Conservation (phyloP, 2,329 filamentous ascomycete genomes). For the Fusarium camptoceras region DNA sequence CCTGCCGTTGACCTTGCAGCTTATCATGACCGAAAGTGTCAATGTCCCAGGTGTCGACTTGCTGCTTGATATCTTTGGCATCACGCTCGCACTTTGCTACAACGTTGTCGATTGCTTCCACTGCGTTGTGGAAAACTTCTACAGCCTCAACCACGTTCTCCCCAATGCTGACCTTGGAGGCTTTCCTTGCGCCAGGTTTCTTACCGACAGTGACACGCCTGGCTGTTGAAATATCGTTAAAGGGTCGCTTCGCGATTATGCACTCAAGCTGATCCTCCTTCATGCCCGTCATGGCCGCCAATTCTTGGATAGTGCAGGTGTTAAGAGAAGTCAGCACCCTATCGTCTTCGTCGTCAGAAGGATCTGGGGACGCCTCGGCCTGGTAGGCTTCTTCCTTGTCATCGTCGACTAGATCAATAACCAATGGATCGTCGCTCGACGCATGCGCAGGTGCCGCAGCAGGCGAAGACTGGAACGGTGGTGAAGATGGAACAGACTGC, state of each 20-base stretch:
- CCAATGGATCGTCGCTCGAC: slow-evolving; percentile 52
- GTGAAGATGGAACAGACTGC: slow-evolving; percentile 41
- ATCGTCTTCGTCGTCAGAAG: slow-evolving; percentile 50
- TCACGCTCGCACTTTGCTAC: slow-evolving; percentile 80
- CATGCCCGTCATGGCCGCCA: slow-evolving; percentile 84
- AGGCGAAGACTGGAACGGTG: slow-evolving; percentile 33
- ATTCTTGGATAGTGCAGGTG: slow-evolving; percentile 76
- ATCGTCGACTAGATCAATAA: slow-evolving; percentile 54
- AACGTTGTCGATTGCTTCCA: slow-evolving; percentile 84
- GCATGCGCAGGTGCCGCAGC: slow-evolving; percentile 30
- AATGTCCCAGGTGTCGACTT: slow-evolving; percentile 62
- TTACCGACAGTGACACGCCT: slow-evolving; percentile 70
- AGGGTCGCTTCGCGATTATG: slow-evolving; percentile 81
- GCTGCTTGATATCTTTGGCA: slow-evolving; percentile 66
- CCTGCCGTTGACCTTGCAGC: slow-evolving; percentile 46
- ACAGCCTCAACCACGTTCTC: slow-evolving; percentile 64
- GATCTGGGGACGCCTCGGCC: slow-evolving; percentile 50
- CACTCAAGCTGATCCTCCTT: slow-evolving; percentile 75
- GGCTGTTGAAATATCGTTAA: slow-evolving; percentile 73
- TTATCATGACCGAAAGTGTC: slow-evolving; percentile 60
- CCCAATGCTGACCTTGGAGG: slow-evolving; percentile 62
- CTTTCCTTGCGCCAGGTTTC: slow-evolving; percentile 59
- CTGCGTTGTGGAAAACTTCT: slow-evolving; percentile 81
- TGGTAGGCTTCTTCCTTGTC: slow-evolving; percentile 58
- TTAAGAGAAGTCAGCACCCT: slow-evolving; percentile 85